These are phyloP conservation scores for Coemansia sp. DNA, from an alignment of 192 early-diverging fungal species.

Conservation along the genomic window DNA sequence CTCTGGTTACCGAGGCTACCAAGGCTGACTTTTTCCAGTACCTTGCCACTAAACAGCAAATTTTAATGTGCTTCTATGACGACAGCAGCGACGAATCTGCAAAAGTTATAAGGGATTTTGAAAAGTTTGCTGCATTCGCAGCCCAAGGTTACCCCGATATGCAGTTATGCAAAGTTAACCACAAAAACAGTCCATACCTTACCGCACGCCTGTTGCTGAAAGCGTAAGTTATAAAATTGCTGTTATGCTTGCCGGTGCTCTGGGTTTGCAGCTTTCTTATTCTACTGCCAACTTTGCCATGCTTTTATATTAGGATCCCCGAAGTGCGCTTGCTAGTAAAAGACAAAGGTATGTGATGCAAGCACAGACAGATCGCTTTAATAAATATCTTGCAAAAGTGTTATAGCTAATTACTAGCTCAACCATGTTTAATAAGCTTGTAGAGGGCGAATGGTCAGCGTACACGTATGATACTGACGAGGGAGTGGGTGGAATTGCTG, in stretches of 20 bases:
- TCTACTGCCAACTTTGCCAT: neutral
- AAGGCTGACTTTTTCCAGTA: conserved; percentile 26
- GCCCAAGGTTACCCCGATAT: conserved; percentile 23
- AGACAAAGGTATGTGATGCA: conserved; percentile 3
- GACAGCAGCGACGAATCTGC: conserved; percentile 22
- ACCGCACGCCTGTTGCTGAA: conserved; percentile 43
- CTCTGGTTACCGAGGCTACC: conserved; percentile 13
- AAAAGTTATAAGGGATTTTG: conserved; percentile 13
- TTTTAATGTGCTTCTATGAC: conserved; percentile 38
- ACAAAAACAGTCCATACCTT: conserved; percentile 37
- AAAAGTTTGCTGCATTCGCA: conserved; percentile 21
- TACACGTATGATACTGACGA: conserved; percentile 17
- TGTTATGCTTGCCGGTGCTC: neutral
- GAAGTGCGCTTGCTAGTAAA: conserved; percentile 34
- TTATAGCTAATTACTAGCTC: neutral
- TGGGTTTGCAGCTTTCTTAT: neutral
- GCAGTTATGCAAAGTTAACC: conserved; percentile 35
- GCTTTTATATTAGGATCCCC: conserved; percentile 28
- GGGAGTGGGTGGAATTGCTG: conserved; percentile 13
- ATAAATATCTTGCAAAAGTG: neutral
- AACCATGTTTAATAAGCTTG: neutral
- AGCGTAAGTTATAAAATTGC: conserved; percentile 17
- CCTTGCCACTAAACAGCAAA: conserved; percentile 18
- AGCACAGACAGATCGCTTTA: neutral
- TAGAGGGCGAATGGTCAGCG: conserved; percentile 27